A percentile compares a stretch with the other conserved stretches of the same genome.
Conservation (phyloP, 805 yeast species). For the Ogataea pilisensis region DNA sequence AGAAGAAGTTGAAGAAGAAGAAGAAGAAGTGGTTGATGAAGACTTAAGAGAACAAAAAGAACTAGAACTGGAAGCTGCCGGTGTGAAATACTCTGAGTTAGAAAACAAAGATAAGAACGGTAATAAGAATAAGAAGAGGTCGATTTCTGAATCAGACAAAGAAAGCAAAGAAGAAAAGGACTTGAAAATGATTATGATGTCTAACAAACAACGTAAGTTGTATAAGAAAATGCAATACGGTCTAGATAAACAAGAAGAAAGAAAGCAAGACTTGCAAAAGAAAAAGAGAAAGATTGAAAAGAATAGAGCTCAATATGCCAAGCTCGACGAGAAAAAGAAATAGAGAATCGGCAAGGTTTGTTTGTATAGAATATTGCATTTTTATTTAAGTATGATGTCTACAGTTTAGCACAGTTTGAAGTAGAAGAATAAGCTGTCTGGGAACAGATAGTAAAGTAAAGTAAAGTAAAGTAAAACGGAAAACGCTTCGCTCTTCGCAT, state of each 20-base stretch:
- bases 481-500: no score
- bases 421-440: no score
- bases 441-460: no score
- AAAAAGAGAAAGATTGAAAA: conserved; percentile 70
- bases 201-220: conserved; percentile 89
- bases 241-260: conserved; percentile 72
- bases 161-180: conserved; percentile 73
- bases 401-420: no score
- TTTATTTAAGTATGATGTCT: no score
- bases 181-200: conserved; percentile 94
- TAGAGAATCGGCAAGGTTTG: no score
- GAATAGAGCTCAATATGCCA: conserved; percentile 38
- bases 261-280: conserved; percentile 62
- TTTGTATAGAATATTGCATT: no score
- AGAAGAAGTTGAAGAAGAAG: conserved; percentile 48
- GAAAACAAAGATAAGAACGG: conserved; percentile 34
- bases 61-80: conserved; percentile 85
- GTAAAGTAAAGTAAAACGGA: no score
- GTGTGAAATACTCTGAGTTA: conserved; percentile 69
- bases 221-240: conserved; percentile 96
- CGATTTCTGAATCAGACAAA: conserved; percentile 39
- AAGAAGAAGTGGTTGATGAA: conserved; percentile 49
- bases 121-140: conserved; percentile 34
- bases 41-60: conserved; percentile 69
- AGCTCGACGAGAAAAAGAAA: conserved; percentile 2